Base-by-base conservation (phyloP, 805 yeast genomes). In the Kuraishia hungarica region DNA sequence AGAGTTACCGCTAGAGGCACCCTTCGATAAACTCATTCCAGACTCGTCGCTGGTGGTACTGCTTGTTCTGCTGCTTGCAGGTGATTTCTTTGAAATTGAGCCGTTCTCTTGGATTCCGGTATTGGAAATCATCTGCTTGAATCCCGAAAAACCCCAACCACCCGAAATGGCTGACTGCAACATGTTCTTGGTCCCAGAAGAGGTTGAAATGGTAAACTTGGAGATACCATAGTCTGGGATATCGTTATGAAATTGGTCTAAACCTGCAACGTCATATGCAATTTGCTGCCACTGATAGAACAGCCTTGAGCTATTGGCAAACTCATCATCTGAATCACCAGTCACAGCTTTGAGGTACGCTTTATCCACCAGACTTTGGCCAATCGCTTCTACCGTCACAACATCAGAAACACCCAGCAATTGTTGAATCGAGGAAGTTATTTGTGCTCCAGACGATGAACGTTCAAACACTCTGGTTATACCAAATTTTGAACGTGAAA, bases 201-300 rank as follows among this genome's bases (percentile, higher is more conserved):
- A 35, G 17, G 43, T 35, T 2, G 43, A 35, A 17, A 4, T 35
- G 43, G 43, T 35, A 15, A 35, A 35, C n/a, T 15, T 35, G n/a
- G 43, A 35, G 43, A 35, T 35, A 15, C 43, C 43, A 35, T 35
- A 35, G 43, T 35, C 43, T 35, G 43, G 43, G 43, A 35, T 35
- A 35, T 35, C 43, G n/a, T 35, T 35, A 15, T 35, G 43, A 17
- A 35, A 35, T 39, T 29, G 24, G 20, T 29, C 53, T 20, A 51
- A n/a, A 20, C 72, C 75, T 2, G 84, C 82, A 51, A 80, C 72
- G 58, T 79, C 82, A 64, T 80, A 87, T 0, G 88, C 87, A 57
- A 76, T 69, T 2, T 83, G 83, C 58, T 82, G 84, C 96, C 96
- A 90, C 68, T 89, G 96, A 64, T 89, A 89, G 62, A 73, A 77